Percentiles rank a stretch among this genome's conserved stretches.
Conservation (phyloP, 306 rosid genomes). For the Quercus gilva region DNA sequence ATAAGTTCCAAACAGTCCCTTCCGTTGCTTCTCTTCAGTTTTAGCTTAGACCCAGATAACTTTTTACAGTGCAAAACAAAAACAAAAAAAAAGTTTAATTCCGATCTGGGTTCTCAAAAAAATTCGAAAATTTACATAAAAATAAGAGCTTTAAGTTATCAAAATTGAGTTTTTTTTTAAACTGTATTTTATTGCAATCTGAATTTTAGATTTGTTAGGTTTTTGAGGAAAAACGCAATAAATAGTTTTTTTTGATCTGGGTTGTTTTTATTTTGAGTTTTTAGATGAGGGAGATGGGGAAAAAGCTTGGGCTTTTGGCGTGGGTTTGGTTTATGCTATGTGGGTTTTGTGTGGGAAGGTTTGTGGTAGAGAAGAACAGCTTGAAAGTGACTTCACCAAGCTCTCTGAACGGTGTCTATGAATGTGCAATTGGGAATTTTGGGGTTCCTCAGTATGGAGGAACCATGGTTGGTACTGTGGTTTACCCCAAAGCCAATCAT, state of each 20-base stretch:
- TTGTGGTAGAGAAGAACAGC: slow-evolving; percentile 95
- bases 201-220: slow-evolving; percentile 17
- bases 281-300: slow-evolving; percentile 34
- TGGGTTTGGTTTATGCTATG: slow-evolving; percentile 50
- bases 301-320: slow-evolving; percentile 35
- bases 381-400: slow-evolving; percentile 66
- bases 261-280: slow-evolving; percentile 10
- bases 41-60: slow-evolving; percentile 22
- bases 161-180: not conserved
- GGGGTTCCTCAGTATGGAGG: slow-evolving; percentile 97
- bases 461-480: slow-evolving; percentile 70
- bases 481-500: slow-evolving; percentile 73
- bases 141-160: not conserved
- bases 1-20: not conserved
- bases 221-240: not conserved
- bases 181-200: slow-evolving; percentile 1
- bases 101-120: slow-evolving; percentile 36
- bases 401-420: slow-evolving; percentile 57
- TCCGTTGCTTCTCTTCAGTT: slow-evolving; percentile 18
- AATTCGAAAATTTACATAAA: not conserved
- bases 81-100: not conserved
- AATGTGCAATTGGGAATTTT: slow-evolving; percentile 96
- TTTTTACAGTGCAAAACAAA: slow-evolving; percentile 14
- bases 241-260: slow-evolving; percentile 16
- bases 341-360: slow-evolving; percentile 62